Evolutionary conservation across 2,329 filamentous ascomycete species (phyloP), one percentile per base, ranked within the genome.

Genomic region (Fusarium pseudocircinatum): DNA sequence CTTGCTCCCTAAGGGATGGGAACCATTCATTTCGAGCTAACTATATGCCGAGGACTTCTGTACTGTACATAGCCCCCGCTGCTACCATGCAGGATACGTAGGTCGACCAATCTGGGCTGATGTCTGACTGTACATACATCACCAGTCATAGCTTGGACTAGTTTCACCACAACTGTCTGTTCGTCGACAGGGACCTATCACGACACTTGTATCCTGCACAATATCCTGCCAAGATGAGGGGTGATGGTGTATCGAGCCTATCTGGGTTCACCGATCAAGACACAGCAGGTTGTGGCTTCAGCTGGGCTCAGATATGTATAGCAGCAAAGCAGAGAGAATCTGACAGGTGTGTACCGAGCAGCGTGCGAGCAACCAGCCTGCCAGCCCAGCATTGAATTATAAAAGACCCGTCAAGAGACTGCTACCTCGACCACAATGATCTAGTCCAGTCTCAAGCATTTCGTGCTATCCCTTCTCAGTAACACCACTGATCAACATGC

Each of bases 261-360:
- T 75, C 61, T 56, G 49, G 60, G 64, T 52, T 43, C 53, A 42
- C 58, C 63, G 50, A 60, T 60, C 62, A 46, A 74, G 72, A 73
- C 72, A 73, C 69, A 46, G 49, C 67, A 65, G 61, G 32, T 43
- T 66, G 68, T 67, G 72, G 72, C 72, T 74, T 75, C 60, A 70
- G 61, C 54, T 61, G 47, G 44, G 32, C 56, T 43, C 24, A 40
- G 26, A 46, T 28, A 28, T 28, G 28, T 47, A 26, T 37, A 42
- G 56, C 61, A 59, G 42, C 34, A 28, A 26, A 49, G 43, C 24
- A 40, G 60, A 57, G 28, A 53, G 36, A 47, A 34, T 67, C 58
- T 60, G 67, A 60, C 43, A 57, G 61, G 50, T 28, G 47, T 46
- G 36, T 52, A 43, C 37, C 42, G 49, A 46, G 37, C 47, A 50